Evolutionary conservation across 306 rosid genomes (phyloP), one percentile per base, ranked within the genome.

Genomic region (Bauhinia variegata): DNA sequence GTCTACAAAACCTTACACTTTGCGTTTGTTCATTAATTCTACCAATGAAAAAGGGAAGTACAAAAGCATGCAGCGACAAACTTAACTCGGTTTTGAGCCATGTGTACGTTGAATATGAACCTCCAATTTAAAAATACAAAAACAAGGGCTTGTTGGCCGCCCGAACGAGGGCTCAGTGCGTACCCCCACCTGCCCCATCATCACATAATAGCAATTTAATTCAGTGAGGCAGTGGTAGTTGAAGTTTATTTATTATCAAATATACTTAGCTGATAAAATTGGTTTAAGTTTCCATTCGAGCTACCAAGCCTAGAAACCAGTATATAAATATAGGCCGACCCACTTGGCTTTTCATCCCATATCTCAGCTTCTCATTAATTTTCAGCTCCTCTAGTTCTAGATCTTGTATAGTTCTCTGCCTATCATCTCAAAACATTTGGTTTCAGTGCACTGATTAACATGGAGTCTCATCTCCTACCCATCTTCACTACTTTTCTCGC

Each of bases 181-280:
- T 23, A 8, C 11, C 41, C 19, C 72, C 79, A 71, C 79, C 77
- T 71, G 79, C 72, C 79, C 78, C 74, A 56, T 36, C 11, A 37
- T n/a, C 62, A 69, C 63, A 23, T 73, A 17, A 69, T 32, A 64
- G 59, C 53, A 32, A 17, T 39, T 61, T 3, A 67, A 44, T 76
- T 32, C 6, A 78, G 74, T 1, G 75, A 78, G 79, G 47, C 76
- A 5, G 44, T 44, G 85, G 70, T 89, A 84, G 92, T 85, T 87
- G 88, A 72, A 38, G 85, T 32, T n/a, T n/a, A n/a, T n/a, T n/a
- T 28, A 39, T 67, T 69, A 74, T 73, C 65, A 71, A 67, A 17
- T n/a, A 36, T 5, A 36, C n/a, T n/a, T 7, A 12, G 54, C 28
- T 54, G 72, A 69, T 43, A 53, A 70, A 47, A 9, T 37, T 1